phyloP scores from a whole-genome alignment of 2,329 filamentous ascomycete species.

The Trichocomaceae sp. region DNA sequence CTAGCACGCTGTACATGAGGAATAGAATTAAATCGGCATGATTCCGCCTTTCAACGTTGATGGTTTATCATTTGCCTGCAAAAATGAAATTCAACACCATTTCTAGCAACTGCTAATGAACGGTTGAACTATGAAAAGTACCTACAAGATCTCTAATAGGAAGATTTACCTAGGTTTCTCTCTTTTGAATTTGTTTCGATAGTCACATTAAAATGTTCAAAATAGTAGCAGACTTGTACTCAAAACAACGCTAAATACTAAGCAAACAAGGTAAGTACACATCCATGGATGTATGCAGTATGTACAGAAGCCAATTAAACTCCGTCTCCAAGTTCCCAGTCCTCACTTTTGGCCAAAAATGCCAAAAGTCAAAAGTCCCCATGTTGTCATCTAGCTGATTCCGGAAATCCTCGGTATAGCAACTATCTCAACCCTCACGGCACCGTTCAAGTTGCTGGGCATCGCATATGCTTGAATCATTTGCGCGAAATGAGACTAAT shows the following conservation, averaged over 20 bases:
- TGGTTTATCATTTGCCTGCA: background rate
- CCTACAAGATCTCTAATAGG: background rate
- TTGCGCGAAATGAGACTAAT: constrained; percentile 4
- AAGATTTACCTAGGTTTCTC: background rate
- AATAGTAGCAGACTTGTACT: background rate
- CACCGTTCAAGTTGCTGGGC: background rate
- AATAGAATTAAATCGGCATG: background rate
- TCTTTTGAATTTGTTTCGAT: background rate
- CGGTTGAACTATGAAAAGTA: too few species aligned
- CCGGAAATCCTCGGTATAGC: background rate
- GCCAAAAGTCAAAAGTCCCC: too few species aligned
- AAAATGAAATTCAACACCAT: background rate
- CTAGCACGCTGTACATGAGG: too few species aligned
- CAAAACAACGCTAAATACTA: background rate
- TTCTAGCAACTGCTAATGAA: background rate
- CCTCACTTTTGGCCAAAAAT: background rate
- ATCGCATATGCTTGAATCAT: background rate
- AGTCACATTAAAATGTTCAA: background rate
- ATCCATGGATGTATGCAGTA: background rate
- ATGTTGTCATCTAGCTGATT: background rate
- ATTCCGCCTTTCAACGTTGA: background rate
- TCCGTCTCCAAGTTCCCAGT: background rate
- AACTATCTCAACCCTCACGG: background rate
- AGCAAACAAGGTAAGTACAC: background rate
- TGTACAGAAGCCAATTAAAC: background rate